These are phyloP conservation scores for Rhizopus stolonifer DNA, from an alignment of 371 early-diverging fungal species.

Conservation along the genomic window DNA sequence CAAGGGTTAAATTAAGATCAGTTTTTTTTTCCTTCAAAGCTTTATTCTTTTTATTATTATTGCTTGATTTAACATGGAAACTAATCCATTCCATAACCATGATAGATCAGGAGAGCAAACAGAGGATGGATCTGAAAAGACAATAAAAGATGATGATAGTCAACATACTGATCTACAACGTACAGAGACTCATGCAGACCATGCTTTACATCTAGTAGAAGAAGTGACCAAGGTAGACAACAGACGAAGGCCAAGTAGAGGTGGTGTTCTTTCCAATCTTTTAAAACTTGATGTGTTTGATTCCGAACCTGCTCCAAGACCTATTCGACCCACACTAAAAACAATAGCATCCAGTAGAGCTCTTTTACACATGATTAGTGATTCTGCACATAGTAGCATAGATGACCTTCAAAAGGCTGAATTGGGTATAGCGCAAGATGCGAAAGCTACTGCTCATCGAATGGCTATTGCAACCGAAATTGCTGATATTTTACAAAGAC, in stretches of 20 bases:
- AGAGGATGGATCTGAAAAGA: no score
- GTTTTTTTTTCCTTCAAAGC: no score
- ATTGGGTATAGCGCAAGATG: constrained; percentile 22
- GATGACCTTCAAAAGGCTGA: constrained; percentile 28
- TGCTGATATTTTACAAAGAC: constrained; percentile 61
- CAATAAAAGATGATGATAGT: no score
- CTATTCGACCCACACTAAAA: no score
- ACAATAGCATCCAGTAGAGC: constrained; percentile 22
- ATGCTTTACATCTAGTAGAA: constrained; percentile 31
- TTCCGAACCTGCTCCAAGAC: constrained; percentile 16
- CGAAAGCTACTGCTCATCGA: no score
- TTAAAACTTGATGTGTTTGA: constrained; percentile 36
- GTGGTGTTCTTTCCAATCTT: constrained; percentile 50
- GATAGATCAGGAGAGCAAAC: no score
- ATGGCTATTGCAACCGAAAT: constrained; percentile 35
- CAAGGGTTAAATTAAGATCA: no score
- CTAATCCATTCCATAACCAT: no score
- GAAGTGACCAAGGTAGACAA: constrained; percentile 13
- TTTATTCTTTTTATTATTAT: no score
- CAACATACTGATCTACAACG: no score
- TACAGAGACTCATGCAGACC: no score
- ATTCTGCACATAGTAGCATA: constrained; percentile 22
- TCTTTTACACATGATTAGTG: constrained; percentile 20
- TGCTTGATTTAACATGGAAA: no score
- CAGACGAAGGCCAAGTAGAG: constrained; percentile 30